Evolutionary conservation across 805 yeast genomes (phyloP), one percentile per base, ranked within the genome.

Genomic region (Ogataea thermomethanolica): DNA sequence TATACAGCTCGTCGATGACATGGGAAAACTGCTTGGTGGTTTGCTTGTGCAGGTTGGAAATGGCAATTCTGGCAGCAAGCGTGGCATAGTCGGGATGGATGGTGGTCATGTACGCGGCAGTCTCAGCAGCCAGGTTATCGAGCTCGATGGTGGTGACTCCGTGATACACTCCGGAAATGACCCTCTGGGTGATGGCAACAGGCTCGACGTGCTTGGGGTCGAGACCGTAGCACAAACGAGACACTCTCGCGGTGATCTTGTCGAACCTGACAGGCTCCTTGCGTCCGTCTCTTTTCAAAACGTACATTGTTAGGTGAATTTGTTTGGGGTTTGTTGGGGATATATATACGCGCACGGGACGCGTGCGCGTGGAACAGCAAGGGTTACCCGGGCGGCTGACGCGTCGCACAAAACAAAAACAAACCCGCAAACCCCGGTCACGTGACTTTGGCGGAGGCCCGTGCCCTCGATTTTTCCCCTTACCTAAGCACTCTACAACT

Each of bases 81-180:
- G 81, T 79, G 21, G 97, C 96, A 56, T 91, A 90, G 67, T 93
- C 98, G n/a, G 98, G 98, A 64, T 91, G 98, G 48, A 86, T 78
- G 9, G 98, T 91, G 44, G 97, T 89, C 96, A 93, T 87, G 60
- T 84, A 85, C 30, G 98, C 98, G 43, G 96, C 95, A 26, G 96
- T 89, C 67, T 93, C 99, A 31, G 98, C 97, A 35, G 98, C 67
- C 37, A 83, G 64, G 55, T 81, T 79, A 53, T 81, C 89, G 45
- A 84, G 69, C 64, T 93, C 97, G 46, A 84, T 76, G 40, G 98
- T 93, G 57, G 91, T 89, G 38, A 93, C 99, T 57, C 98, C 98
- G 58, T 88, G 95, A 65, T 91, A 93, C 41, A 93, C 96, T 62
- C 99, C 99, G 10, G 93, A 78, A 48, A 89, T 90, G 54, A 91